These are phyloP conservation scores for Pachyrhizus erosus DNA, from an alignment of 306 rosid genomes.

Conservation along the genomic window DNA sequence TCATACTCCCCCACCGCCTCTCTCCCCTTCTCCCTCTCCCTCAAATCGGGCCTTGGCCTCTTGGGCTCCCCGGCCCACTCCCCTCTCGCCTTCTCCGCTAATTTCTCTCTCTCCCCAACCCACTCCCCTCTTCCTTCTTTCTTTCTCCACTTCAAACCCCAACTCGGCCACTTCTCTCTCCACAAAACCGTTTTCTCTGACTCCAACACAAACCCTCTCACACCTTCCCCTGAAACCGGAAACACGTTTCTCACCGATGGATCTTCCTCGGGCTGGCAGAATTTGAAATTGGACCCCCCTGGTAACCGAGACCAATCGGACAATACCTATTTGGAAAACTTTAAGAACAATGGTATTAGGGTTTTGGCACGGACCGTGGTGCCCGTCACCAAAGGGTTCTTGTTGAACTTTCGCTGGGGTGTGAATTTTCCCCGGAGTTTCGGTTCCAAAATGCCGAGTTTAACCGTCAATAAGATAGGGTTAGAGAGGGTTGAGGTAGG, in stretches of 20 bases:
- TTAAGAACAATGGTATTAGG: conserved; percentile 50
- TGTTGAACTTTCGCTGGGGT: conserved; percentile 73
- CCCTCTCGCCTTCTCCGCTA: conserved; percentile 78
- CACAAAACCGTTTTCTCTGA: conserved; percentile 62
- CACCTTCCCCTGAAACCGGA: conserved; percentile 28
- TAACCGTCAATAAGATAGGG: conserved; percentile 75
- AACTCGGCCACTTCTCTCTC: conserved; percentile 72
- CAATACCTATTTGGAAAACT: neutral
- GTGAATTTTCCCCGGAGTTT: conserved; percentile 59
- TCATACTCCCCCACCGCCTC: conserved; percentile 64
- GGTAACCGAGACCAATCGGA: conserved; percentile 26
- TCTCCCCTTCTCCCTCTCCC: conserved; percentile 70
- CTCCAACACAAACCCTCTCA: conserved; percentile 24
- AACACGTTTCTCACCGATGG: conserved; percentile 41
- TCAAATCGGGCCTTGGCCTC: conserved; percentile 84
- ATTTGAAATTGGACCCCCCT: conserved; percentile 69
- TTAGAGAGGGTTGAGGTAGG: conserved; percentile 65
- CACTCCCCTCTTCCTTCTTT: conserved; percentile 58
- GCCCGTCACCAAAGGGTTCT: conserved; percentile 60
- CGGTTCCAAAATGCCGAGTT: conserved; percentile 57
- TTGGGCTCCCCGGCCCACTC: conserved; percentile 77
- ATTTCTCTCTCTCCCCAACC: conserved; percentile 61
- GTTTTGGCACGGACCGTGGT: conserved; percentile 70
- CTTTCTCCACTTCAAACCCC: conserved; percentile 82
- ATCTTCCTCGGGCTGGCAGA: conserved; percentile 70